Evolutionary conservation across 768 basidiomycete species (phyloP).

Genomic region (Collybia sp.): DNA sequence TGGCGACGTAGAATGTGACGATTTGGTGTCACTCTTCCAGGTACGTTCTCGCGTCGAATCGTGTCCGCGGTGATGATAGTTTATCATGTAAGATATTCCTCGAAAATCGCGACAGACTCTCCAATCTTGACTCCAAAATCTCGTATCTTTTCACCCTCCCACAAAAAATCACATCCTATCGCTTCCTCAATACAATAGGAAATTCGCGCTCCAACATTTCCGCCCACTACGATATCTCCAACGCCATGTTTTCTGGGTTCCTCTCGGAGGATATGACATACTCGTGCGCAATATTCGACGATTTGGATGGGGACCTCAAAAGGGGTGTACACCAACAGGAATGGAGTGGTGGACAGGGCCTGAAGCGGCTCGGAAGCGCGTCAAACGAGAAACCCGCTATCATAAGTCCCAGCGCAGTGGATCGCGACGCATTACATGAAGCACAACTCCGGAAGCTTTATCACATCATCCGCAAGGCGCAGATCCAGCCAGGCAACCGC

Average conservation of each 20-base stretch:
- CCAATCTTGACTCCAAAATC: conserved; percentile 42
- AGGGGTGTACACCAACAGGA: conserved; percentile 17
- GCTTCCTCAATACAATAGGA: conserved; percentile 61
- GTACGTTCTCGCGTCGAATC: conserved; percentile 26
- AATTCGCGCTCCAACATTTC: conserved; percentile 67
- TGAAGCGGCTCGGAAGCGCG: conserved; percentile 18
- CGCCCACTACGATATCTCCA: conserved; percentile 77
- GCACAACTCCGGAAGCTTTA: conserved; percentile 60
- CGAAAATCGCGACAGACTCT: conserved; percentile 44
- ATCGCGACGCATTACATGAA: conserved; percentile 28
- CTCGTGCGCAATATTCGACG: conserved; percentile 66
- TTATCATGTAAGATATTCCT: conserved; percentile 53
- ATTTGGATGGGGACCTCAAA: conserved; percentile 54
- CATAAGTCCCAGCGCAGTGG: neutral
- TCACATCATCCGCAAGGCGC: conserved; percentile 61
- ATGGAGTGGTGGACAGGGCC: conserved; percentile 33
- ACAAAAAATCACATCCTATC: conserved; percentile 49
- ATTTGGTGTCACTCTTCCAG: conserved; percentile 60
- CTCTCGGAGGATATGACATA: conserved; percentile 74
- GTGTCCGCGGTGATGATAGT: neutral
- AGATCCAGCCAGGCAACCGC: conserved; percentile 50
- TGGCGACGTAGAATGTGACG: conserved; percentile 65
- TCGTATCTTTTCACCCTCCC: conserved; percentile 51
- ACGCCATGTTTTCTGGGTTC: conserved; percentile 68
- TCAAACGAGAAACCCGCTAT: conserved; percentile 11